phyloP scores from a whole-genome alignment of 352 stramenopile genomes.

The Phytophthora sansomeana region DNA sequence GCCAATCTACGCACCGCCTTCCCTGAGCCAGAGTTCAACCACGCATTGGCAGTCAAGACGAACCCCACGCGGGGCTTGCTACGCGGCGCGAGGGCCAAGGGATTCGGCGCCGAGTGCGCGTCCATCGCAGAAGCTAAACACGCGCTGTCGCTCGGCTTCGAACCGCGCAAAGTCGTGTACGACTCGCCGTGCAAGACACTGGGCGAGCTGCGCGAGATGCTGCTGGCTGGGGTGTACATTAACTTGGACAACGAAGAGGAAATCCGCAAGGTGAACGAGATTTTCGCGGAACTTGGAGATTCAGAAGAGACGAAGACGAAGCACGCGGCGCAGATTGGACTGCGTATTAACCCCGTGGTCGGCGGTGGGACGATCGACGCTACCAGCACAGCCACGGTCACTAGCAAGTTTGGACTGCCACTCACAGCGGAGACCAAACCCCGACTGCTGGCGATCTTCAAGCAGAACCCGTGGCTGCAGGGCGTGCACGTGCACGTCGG shows the following conservation, averaged over 20 bases:
- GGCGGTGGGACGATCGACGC: slow-evolving; percentile 87
- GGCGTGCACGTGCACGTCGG: slow-evolving; percentile 92
- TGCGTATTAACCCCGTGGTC: slow-evolving; percentile 94
- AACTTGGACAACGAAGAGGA: slow-evolving; percentile 95
- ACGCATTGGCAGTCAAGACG: slow-evolving; percentile 84
- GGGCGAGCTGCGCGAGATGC: slow-evolving; percentile 79
- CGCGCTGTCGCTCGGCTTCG: slow-evolving; percentile 75
- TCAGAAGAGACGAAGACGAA: slow-evolving; percentile 25
- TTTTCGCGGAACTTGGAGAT: slow-evolving; percentile 57
- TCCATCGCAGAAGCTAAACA: slow-evolving; percentile 87
- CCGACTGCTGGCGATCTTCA: slow-evolving; percentile 62
- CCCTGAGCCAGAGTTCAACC: slow-evolving; percentile 71
- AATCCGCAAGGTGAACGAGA: slow-evolving; percentile 75
- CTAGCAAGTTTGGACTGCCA: slow-evolving; percentile 93
- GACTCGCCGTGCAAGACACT: slow-evolving; percentile 94
- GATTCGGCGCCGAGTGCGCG: slow-evolving; percentile 84
- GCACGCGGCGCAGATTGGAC: slow-evolving; percentile 73
- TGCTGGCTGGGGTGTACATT: slow-evolving; percentile 86
- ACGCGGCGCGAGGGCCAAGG: slow-evolving; percentile 50
- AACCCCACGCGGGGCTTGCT: slow-evolving; percentile 79
- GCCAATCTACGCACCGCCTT: slow-evolving; percentile 63
- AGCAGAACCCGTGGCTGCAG: slow-evolving; percentile 84
- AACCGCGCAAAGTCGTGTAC: slow-evolving; percentile 86
- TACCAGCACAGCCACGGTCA: slow-evolving; percentile 87
- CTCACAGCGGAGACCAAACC: slow-evolving; percentile 64